Evolutionary conservation across 129 eudicot species (phyloP).

Genomic region (Tagetes erecta): DNA sequence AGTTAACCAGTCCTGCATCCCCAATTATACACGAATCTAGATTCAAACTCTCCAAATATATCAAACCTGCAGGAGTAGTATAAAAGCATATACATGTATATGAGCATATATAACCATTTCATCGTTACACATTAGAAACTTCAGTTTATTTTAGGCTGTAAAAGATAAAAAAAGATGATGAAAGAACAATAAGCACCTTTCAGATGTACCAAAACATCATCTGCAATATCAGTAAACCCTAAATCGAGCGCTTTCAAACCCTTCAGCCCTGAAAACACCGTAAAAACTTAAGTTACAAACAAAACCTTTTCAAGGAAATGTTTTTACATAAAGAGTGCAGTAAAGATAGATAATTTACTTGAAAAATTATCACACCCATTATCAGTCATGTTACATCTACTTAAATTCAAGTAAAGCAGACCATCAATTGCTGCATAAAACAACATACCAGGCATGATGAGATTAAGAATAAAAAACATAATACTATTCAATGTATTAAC

Average conservation of each 20-base stretch:
- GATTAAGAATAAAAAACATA: background rate
- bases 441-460: background rate
- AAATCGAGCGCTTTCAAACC: slow-evolving; percentile 70
- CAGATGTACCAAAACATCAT: slow-evolving; percentile 69
- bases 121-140: background rate
- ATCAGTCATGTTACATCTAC: slow-evolving; percentile 74
- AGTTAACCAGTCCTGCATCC: slow-evolving; percentile 66
- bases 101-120: background rate
- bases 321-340: background rate
- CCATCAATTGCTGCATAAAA: slow-evolving; percentile 55
- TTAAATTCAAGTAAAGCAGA: slow-evolving; percentile 64
- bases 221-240: slow-evolving; percentile 82
- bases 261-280: slow-evolving; percentile 47
- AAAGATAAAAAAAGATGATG: background rate
- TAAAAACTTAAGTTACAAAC: background rate
- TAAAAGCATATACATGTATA: background rate
- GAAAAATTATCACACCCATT: slow-evolving; percentile 75
- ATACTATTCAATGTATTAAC: slow-evolving; percentile 26
- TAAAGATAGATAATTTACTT: slow-evolving; percentile 39
- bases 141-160: background rate
- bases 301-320: background rate
- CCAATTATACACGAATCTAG: slow-evolving; percentile 81
- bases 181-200: slow-evolving; percentile 48
- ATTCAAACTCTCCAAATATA: slow-evolving; percentile 82
- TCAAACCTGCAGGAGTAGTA: slow-evolving; percentile 50